Conservation (phyloP, 148 eudicot species). For the Pharnaceum exiguum region DNA sequence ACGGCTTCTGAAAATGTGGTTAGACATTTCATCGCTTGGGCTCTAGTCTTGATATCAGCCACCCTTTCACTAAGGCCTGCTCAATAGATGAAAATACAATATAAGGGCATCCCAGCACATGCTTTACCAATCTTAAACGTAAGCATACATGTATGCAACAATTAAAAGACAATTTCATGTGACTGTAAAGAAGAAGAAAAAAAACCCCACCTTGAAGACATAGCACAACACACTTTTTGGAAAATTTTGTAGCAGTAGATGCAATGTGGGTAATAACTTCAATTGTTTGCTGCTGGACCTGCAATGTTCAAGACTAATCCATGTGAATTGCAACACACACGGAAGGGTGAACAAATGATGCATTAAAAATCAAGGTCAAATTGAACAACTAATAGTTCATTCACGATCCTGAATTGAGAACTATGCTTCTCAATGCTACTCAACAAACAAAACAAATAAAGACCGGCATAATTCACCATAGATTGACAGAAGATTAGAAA, state of each 20-base stretch:
- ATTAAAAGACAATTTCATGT: background rate
- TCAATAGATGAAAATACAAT: background rate
- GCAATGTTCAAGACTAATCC: slow-evolving; percentile 16
- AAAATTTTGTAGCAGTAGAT: slow-evolving; percentile 75
- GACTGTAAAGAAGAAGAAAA: background rate
- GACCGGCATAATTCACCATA: too few relatives aligned
- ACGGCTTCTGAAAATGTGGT: slow-evolving; percentile 86
- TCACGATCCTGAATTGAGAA: too few relatives aligned
- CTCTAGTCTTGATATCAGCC: slow-evolving; percentile 95
- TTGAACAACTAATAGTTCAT: background rate
- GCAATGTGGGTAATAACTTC: slow-evolving; percentile 76
- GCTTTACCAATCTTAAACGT: background rate
- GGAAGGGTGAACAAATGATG: background rate
- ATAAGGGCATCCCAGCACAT: background rate
- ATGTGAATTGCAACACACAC: background rate
- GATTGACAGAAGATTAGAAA: too few relatives aligned
- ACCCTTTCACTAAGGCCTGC: slow-evolving; percentile 92
- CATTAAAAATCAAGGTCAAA: background rate
- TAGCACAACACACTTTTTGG: slow-evolving; percentile 95
- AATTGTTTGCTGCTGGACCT: slow-evolving; percentile 98
- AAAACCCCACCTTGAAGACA: slow-evolving; percentile 70
- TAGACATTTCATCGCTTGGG: slow-evolving; percentile 89
- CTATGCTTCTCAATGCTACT: too few relatives aligned
- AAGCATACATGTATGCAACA: background rate
- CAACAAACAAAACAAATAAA: too few relatives aligned